These are phyloP conservation scores for Fraxinus baroniana DNA, from an alignment of 305 asterid genomes.

Conservation along the genomic window DNA sequence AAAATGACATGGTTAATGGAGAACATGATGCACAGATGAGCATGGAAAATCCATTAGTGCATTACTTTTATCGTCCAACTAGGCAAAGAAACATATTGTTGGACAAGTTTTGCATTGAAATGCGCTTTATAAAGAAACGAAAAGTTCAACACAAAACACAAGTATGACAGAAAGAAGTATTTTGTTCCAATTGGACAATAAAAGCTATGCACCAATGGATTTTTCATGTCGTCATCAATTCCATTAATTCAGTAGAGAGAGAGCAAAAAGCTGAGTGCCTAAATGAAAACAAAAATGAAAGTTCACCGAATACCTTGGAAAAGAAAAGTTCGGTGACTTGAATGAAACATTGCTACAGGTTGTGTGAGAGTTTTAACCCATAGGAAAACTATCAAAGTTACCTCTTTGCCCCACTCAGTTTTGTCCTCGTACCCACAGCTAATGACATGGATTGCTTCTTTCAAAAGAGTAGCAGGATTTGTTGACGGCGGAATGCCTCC, in stretches of 20 bases:
- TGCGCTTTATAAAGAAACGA: not conserved
- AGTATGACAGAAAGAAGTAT: not conserved
- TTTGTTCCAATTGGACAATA: not conserved
- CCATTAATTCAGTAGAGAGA: not conserved
- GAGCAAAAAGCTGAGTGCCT: not conserved
- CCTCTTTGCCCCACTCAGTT: constrained; percentile 43
- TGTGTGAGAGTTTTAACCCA: not conserved
- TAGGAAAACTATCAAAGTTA: not conserved
- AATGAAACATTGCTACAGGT: not conserved
- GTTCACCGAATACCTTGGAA: not conserved
- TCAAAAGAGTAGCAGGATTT: constrained; percentile 34
- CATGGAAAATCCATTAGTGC: not conserved
- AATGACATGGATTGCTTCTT: constrained; percentile 43
- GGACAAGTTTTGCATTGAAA: not conserved
- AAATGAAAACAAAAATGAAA: not conserved
- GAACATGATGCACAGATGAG: not conserved
- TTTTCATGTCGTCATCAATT: not conserved
- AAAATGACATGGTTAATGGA: not conserved
- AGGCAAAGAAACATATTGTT: not conserved
- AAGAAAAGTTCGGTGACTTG: not conserved
- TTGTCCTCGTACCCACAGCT: constrained; percentile 45
- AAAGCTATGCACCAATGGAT: not conserved
- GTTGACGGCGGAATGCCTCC: constrained; percentile 39
- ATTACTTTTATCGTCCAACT: not conserved
- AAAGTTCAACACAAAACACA: not conserved